These are phyloP conservation scores for Euphrasia confusa DNA, from an alignment of 257 asterid genomes.

Conservation along the genomic window DNA sequence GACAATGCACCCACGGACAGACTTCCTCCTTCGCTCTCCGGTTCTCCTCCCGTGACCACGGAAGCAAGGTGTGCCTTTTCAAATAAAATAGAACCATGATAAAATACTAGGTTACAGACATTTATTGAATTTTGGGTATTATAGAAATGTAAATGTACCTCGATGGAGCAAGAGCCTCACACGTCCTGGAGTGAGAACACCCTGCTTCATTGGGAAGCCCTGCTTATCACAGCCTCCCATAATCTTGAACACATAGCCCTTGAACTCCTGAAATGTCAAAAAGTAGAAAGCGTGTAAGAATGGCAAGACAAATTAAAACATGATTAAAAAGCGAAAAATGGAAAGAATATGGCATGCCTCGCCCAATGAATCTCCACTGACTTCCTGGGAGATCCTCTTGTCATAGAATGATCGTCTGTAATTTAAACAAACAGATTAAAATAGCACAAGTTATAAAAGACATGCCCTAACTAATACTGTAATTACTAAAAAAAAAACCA, in stretches of 20 bases:
- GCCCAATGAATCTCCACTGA: constrained; percentile 11
- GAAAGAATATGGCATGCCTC: not conserved
- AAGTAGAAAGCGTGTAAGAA: not conserved
- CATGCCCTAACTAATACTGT: not conserved
- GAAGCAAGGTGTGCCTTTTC: constrained; percentile 16
- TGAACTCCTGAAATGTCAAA: constrained; percentile 1
- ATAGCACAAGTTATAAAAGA: not conserved
- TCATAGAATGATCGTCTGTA: constrained; percentile 5
- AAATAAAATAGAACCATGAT: not conserved
- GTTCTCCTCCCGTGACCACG: constrained; percentile 14
- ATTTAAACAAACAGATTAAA: not conserved
- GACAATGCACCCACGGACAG: constrained; percentile 16
- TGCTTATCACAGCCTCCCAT: constrained; percentile 18
- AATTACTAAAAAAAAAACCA: too few relatives aligned
- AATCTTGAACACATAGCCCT: constrained; percentile 14
- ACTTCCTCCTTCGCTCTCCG: constrained; percentile 15
- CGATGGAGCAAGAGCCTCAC: constrained; percentile 16
- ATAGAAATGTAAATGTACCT: not conserved
- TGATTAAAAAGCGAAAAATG: not conserved
- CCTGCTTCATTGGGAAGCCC: constrained; percentile 18
- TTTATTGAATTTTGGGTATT: not conserved
- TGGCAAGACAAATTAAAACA: not conserved
- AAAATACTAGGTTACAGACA: not conserved
- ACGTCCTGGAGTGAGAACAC: constrained; percentile 15
- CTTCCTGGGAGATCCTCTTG: constrained; percentile 18